These are phyloP conservation scores for Russula sp. DNA, from an alignment of 768 basidiomycete genomes.

Conservation along the genomic window DNA sequence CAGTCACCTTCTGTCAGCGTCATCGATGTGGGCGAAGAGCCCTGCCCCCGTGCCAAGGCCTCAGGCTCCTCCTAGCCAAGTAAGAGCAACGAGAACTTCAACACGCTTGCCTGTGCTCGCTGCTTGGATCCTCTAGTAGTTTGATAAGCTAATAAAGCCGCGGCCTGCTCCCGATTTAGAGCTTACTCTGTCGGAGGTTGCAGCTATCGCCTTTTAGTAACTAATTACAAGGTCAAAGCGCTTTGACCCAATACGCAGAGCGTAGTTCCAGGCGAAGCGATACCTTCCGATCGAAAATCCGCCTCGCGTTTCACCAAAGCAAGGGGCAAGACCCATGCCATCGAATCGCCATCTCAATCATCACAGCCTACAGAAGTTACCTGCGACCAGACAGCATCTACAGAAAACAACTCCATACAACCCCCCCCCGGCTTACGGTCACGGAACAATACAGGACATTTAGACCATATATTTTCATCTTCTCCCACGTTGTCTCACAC, in stretches of 20 bases:
- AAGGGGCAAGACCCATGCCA: conserved; percentile 2
- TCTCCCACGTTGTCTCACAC: neutral
- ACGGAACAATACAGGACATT: conserved; percentile 23
- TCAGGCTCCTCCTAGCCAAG: conserved; percentile 33
- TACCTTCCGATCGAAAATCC: neutral
- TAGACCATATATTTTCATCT: conserved; percentile 4
- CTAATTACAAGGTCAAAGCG: conserved; percentile 1
- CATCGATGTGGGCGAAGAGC: conserved; percentile 48
- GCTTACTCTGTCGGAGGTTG: neutral
- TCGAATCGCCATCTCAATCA: conserved; percentile 5
- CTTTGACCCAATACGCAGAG: neutral
- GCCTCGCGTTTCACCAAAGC: neutral
- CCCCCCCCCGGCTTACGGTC: conserved; percentile 28
- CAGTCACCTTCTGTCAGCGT: conserved; percentile 40
- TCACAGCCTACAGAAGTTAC: neutral
- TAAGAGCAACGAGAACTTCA: conserved; percentile 38
- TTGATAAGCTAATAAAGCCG: conserved; percentile 57
- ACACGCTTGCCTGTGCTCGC: conserved; percentile 60
- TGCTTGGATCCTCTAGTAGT: conserved; percentile 65
- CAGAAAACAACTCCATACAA: conserved; percentile 20
- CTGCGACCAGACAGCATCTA: neutral
- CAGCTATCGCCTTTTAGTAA: neutral
- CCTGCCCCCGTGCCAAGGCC: conserved; percentile 27
- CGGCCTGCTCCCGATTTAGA: conserved; percentile 5
- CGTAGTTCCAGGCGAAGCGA: too few species aligned